These are phyloP conservation scores for Vigna hirtella DNA, from an alignment of 306 rosid genomes.

Conservation along the genomic window DNA sequence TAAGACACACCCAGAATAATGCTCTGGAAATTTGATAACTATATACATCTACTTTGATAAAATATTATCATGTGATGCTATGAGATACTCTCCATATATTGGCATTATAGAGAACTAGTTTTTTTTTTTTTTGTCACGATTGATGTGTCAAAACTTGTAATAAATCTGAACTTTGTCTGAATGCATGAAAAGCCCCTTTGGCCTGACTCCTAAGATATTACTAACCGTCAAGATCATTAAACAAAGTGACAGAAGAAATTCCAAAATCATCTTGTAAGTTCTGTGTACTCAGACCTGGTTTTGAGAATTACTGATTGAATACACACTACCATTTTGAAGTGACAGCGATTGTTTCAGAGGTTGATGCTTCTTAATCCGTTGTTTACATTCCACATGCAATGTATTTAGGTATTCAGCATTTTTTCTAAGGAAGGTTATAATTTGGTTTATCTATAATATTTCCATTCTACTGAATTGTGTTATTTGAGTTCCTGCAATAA, in stretches of 20 bases:
- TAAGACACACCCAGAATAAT: background rate
- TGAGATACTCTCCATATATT: background rate
- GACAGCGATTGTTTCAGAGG: background rate
- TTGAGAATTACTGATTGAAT: background rate
- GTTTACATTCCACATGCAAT: background rate
- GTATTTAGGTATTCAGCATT: background rate
- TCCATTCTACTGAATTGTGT: background rate
- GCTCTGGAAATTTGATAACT: background rate
- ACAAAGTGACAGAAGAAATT: constrained; percentile 16
- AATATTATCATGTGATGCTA: background rate
- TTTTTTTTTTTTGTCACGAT: background rate
- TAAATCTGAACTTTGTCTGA: background rate
- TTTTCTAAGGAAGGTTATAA: background rate
- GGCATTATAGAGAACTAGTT: background rate
- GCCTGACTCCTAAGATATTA: constrained; percentile 20
- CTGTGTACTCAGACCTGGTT: background rate
- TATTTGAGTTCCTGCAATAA: constrained; percentile 7
- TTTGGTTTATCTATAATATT: background rate
- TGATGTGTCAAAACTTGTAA: background rate
- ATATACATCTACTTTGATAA: background rate
- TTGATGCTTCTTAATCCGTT: background rate
- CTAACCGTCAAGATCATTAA: constrained; percentile 20
- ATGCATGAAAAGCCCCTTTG: background rate
- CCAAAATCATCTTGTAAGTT: background rate
- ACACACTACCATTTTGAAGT: background rate